phyloP scores from a whole-genome alignment of 2,329 filamentous ascomycete genomes.

The Drechslerella stenobrocha region DNA sequence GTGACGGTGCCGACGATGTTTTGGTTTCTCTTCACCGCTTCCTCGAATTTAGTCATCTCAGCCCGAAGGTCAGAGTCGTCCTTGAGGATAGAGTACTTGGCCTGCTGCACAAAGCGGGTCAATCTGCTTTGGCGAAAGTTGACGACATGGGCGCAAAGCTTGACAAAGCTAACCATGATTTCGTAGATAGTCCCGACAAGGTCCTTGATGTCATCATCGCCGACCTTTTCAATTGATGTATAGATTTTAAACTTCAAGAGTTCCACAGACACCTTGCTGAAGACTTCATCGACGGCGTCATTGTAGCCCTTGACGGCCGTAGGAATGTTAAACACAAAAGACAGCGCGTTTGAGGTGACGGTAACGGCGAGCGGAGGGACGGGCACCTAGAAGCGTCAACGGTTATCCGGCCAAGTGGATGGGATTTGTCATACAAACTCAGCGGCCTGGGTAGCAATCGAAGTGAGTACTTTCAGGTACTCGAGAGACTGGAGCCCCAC shows the following conservation, averaged over 20 bases:
- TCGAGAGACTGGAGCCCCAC: constrained; percentile 52
- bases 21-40: constrained; percentile 48
- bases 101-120: constrained; percentile 47
- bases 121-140: constrained; percentile 52
- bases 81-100: constrained; percentile 51
- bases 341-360: constrained; percentile 49
- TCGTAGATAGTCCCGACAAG: constrained; percentile 46
- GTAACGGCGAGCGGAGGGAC: constrained; percentile 48
- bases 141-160: constrained; percentile 53
- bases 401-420: neutral
- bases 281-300: constrained; percentile 50
- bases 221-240: constrained; percentile 48
- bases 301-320: constrained; percentile 50
- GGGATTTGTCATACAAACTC: constrained; percentile 45
- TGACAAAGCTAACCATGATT: constrained; percentile 53
- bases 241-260: constrained; percentile 53
- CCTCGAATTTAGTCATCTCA: constrained; percentile 51
- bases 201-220: too few species aligned
- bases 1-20: constrained; percentile 52
- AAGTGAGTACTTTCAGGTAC: constrained; percentile 51
- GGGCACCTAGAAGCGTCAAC: constrained; percentile 48
- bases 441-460: constrained; percentile 50
- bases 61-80: constrained; percentile 50
- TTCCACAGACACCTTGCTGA: constrained; percentile 49
- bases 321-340: constrained; percentile 53